A percentile compares a stretch with the other conserved stretches of the same genome.
phyloP scores from a whole-genome alignment of 805 yeast genomes.

The Ogataea corticis region DNA sequence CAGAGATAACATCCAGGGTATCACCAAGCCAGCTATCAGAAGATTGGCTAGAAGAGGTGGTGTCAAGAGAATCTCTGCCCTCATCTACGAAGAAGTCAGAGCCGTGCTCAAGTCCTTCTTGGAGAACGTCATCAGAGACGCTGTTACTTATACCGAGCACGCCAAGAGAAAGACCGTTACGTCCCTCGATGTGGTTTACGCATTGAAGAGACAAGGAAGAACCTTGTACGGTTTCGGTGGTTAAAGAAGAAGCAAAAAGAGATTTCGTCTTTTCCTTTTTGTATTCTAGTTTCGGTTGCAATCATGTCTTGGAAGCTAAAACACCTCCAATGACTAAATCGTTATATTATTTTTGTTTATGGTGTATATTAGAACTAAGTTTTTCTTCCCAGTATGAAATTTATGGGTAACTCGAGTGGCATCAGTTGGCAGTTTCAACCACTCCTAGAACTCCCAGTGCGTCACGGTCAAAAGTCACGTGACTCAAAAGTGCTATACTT shows the following conservation, averaged over 20 bases:
- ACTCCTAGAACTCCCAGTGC: no score
- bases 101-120: slow-evolving; percentile 93
- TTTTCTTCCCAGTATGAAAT: slow-evolving; percentile 7
- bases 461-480: background rate
- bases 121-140: slow-evolving; percentile 97
- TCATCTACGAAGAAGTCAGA: slow-evolving; percentile 98
- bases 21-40: slow-evolving; percentile 99
- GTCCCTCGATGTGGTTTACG: slow-evolving; percentile 97
- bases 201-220: slow-evolving; percentile 99
- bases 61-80: slow-evolving; percentile 99
- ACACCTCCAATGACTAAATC: slow-evolving; percentile 7
- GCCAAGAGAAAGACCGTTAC: slow-evolving; percentile 99
- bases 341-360: slow-evolving; percentile 10
- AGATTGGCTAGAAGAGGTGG: slow-evolving; percentile 99
- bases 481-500: background rate
- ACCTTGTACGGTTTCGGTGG: slow-evolving; percentile 99
- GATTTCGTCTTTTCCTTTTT: slow-evolving; percentile 14
- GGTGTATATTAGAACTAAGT: slow-evolving; percentile 10
- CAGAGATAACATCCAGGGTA: slow-evolving; percentile 99
- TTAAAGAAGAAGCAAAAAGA: slow-evolving; percentile 44
- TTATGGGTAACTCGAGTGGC: no score
- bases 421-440: no score
- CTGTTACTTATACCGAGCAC: slow-evolving; percentile 99
- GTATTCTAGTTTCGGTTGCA: slow-evolving; percentile 24
- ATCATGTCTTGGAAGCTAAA: slow-evolving; percentile 11